Evolutionary conservation across 1,284 basidiomycete species (phyloP).

Genomic region (Austroboletus novae-zelandiae): DNA sequence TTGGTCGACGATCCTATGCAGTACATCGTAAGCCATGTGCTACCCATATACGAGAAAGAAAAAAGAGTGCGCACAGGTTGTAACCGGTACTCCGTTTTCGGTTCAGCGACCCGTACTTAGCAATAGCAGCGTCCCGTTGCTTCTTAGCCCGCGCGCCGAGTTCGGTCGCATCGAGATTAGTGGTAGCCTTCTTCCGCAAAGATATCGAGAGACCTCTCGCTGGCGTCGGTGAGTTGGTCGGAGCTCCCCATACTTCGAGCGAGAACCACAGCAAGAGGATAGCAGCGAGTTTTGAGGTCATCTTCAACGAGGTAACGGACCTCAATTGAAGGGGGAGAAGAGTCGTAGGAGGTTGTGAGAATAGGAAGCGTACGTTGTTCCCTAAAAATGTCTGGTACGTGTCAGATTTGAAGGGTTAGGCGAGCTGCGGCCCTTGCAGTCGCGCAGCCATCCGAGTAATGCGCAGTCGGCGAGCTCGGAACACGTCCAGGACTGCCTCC

Average conservation of each 20-base stretch:
- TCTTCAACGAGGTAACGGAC: not conserved
- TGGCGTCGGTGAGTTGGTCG: constrained; percentile 7
- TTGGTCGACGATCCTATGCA: constrained; percentile 26
- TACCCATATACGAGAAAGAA: not conserved
- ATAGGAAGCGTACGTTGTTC: not conserved
- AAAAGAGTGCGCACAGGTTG: constrained; percentile 21
- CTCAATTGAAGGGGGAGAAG: not conserved
- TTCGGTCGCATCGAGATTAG: constrained; percentile 7
- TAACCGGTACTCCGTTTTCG: constrained; percentile 29
- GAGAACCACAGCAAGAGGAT: constrained; percentile 16
- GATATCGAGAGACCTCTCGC: constrained; percentile 21
- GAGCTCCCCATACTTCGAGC: constrained; percentile 10
- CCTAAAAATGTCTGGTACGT: constrained; percentile 10
- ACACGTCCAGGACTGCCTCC: not conserved
- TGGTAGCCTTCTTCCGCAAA: constrained; percentile 14
- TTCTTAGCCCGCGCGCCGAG: constrained; percentile 19
- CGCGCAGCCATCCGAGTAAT: constrained; percentile 9
- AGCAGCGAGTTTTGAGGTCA: constrained; percentile 14
- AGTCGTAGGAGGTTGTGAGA: not conserved
- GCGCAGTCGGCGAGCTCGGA: not conserved
- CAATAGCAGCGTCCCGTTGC: constrained; percentile 22
- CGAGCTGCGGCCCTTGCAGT: constrained; percentile 13
- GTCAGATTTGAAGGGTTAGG: not conserved
- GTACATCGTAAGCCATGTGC: constrained; percentile 4
- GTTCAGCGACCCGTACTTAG: constrained; percentile 17